These are phyloP conservation scores for Heterobasidion annosum DNA, from an alignment of 1,284 basidiomycete species.

Conservation along the genomic window DNA sequence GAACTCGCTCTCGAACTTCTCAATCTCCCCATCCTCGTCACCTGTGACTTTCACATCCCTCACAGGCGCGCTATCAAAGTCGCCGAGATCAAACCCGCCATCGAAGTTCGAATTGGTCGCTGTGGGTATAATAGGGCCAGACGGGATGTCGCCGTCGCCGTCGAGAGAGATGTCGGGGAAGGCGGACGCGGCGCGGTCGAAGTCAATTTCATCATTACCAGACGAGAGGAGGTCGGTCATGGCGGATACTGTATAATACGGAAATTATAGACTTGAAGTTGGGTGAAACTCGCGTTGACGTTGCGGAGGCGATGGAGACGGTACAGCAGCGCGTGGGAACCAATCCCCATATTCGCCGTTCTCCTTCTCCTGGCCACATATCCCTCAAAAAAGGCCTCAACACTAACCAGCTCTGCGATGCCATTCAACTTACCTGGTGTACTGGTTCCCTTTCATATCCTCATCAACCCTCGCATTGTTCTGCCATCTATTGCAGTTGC, in stretches of 20 bases:
- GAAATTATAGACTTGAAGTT: neutral
- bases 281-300: too few relatives aligned
- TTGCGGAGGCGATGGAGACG: neutral
- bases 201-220: conserved; percentile 53
- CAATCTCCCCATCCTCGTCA: conserved; percentile 63
- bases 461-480: conserved; percentile 66
- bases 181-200: conserved; percentile 69
- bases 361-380: too few relatives aligned
- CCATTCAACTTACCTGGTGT: conserved; percentile 74
- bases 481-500: conserved; percentile 66
- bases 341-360: neutral
- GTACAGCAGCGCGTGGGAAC: neutral
- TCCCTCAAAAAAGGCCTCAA: too few relatives aligned
- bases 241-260: neutral
- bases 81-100: conserved; percentile 53
- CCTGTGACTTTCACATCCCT: conserved; percentile 74
- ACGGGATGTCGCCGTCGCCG: conserved; percentile 44
- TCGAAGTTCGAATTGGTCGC: conserved; percentile 14
- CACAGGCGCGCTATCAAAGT: conserved; percentile 43
- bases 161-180: conserved; percentile 83
- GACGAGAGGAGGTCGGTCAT: conserved; percentile 15
- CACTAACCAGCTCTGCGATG: conserved; percentile 28
- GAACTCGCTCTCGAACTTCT: conserved; percentile 87
- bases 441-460: conserved; percentile 65
- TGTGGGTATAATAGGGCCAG: conserved; percentile 26